A percentile compares a stretch with the other conserved stretches of the same genome.
Conservation (phyloP, 2,329 filamentous ascomycete genomes). For the Elsinoe arachidis region DNA sequence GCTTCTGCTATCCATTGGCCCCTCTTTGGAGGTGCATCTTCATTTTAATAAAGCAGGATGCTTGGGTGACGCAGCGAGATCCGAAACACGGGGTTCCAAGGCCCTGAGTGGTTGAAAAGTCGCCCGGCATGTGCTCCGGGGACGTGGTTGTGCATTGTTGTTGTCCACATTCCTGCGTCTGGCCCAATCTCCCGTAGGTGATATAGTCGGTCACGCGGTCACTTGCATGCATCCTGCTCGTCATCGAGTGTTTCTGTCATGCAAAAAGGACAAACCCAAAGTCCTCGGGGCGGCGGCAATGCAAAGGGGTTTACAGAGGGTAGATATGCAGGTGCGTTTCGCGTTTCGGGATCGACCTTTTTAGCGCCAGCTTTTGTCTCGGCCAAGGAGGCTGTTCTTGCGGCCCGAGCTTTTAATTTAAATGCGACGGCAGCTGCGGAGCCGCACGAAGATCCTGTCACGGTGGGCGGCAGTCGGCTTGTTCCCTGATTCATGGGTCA, state of each 20-base stretch:
- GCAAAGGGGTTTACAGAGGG: not conserved
- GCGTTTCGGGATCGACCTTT: not conserved
- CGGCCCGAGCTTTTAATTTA: conserved; percentile 2
- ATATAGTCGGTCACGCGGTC: not conserved
- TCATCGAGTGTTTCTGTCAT: too few relatives aligned
- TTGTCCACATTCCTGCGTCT: conserved; percentile 1
- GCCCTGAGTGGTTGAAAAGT: not conserved
- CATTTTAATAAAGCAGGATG: conserved; percentile 11
- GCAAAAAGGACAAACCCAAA: not conserved
- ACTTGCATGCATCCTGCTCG: not conserved
- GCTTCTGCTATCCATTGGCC: not conserved
- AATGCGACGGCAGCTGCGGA: not conserved
- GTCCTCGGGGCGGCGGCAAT: not conserved
- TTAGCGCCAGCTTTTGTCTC: not conserved
- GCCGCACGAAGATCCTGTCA: not conserved
- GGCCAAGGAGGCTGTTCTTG: not conserved
- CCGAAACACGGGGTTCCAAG: conserved; percentile 2
- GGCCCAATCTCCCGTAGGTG: not conserved
- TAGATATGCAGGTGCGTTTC: not conserved
- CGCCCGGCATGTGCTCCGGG: not conserved
- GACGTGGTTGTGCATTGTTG: not conserved
- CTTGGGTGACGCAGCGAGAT: conserved; percentile 8
- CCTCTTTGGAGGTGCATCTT: conserved; percentile 1
- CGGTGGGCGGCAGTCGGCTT: too few relatives aligned
- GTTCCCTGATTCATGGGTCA: too few relatives aligned